phyloP scores from a whole-genome alignment of 1,139 yeast genomes.

The Barnettozyma hawaiiensis region DNA sequence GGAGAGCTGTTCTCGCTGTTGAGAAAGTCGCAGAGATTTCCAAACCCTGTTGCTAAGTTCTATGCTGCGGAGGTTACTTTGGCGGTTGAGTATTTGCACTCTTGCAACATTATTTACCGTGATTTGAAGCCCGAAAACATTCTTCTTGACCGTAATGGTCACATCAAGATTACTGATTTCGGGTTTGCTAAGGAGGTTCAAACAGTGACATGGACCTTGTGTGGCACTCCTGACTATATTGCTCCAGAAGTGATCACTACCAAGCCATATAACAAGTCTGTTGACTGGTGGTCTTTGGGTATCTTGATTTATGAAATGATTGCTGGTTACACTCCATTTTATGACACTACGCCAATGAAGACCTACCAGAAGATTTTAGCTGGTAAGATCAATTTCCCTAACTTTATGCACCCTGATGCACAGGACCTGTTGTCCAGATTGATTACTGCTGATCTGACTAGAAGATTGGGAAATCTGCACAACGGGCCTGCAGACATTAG shows the following conservation, averaged over 20 bases:
- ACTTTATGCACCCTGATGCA: constrained; percentile 84
- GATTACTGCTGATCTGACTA: constrained; percentile 85
- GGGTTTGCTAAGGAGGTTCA: constrained; percentile 96
- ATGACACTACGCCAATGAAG: constrained; percentile 95
- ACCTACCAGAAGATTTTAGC: constrained; percentile 91
- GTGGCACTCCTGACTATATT: constrained; percentile 97
- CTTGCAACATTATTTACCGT: constrained; percentile 87
- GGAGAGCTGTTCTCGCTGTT: constrained; percentile 89
- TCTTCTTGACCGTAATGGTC: constrained; percentile 86
- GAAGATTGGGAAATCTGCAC: constrained; percentile 86
- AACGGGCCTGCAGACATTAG: constrained; percentile 89
- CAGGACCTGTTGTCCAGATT: constrained; percentile 74
- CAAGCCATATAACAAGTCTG: constrained; percentile 93
- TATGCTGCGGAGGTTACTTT: constrained; percentile 94
- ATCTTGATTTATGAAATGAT: constrained; percentile 93
- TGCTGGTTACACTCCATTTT: constrained; percentile 96
- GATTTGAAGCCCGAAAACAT: constrained; percentile 97
- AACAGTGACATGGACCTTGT: constrained; percentile 92
- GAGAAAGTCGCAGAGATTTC: constrained; percentile 89
- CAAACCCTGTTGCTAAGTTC: constrained; percentile 95
- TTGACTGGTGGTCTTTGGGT: constrained; percentile 99
- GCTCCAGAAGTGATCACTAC: constrained; percentile 98
- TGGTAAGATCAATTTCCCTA: constrained; percentile 84
- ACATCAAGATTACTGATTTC: constrained; percentile 91
- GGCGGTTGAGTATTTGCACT: constrained; percentile 88